Conservation (phyloP, 257 asterid genomes). For the Solanum clarkiae region DNA sequence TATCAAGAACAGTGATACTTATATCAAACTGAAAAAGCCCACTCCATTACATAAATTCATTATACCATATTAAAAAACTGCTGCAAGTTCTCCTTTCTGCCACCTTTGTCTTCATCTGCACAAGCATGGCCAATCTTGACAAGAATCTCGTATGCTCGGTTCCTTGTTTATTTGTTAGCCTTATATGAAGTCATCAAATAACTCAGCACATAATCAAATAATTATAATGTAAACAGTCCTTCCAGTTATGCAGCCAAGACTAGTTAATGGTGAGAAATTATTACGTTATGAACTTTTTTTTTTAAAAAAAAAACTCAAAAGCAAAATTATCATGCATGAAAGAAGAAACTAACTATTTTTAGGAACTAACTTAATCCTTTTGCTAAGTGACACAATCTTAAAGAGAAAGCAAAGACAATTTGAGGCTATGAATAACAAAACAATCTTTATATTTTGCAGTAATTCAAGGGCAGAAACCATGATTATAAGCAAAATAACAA, state of each 20-base stretch:
- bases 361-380: neutral
- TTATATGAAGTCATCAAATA: slow-evolving; percentile 1
- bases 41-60: neutral
- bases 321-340: neutral
- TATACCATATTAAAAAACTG: slow-evolving; percentile 69
- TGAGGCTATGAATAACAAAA: neutral
- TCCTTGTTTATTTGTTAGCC: slow-evolving; percentile 91
- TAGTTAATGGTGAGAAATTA: neutral
- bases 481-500: neutral
- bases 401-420: neutral
- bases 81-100: slow-evolving; percentile 44
- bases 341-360: neutral
- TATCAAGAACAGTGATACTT: neutral
- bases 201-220: neutral
- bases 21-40: neutral
- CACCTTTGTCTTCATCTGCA: slow-evolving; percentile 63
- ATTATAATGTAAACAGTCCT: neutral
- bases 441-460: neutral
- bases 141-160: slow-evolving; percentile 83
- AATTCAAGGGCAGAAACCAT: neutral
- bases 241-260: neutral
- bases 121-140: slow-evolving; percentile 89
- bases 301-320: neutral
- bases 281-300: neutral
- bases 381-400: neutral